Percentiles rank a stretch among this genome's conserved stretches.
These are phyloP conservation scores for Tardiomyces depauwii DNA, from an alignment of 1,139 yeast genomes.

Conservation along the genomic window DNA sequence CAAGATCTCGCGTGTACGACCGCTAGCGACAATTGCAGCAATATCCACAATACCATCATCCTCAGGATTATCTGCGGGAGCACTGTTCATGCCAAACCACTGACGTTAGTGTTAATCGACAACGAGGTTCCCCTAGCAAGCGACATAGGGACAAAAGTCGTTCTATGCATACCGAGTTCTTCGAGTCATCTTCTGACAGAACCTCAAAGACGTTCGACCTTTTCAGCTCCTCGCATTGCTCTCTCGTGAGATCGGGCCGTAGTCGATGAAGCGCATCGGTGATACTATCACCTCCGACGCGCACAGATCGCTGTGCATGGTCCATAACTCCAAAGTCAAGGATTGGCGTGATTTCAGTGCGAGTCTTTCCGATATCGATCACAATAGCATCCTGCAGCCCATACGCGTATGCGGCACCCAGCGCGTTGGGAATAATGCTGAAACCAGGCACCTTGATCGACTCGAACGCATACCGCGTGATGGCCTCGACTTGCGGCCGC, in stretches of 20 bases:
- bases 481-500: constrained; percentile 49
- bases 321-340: constrained; percentile 54
- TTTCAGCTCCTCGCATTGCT: constrained; percentile 66
- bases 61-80: constrained; percentile 26
- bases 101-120: constrained; percentile 13
- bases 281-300: constrained; percentile 53
- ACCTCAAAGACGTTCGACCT: constrained; percentile 69
- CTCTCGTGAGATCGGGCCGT: constrained; percentile 46
- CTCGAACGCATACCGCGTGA: constrained; percentile 72
- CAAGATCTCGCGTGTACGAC: constrained; percentile 53
- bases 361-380: constrained; percentile 68
- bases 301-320: constrained; percentile 40
- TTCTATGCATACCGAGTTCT: neutral
- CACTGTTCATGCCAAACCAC: constrained; percentile 46
- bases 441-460: constrained; percentile 62
- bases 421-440: constrained; percentile 53
- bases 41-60: constrained; percentile 77
- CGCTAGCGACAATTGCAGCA: constrained; percentile 79
- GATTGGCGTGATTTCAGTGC: constrained; percentile 70
- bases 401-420: constrained; percentile 68
- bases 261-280: constrained; percentile 39
- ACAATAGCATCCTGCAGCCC: constrained; percentile 53
- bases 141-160: too few species aligned
- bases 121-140: constrained; percentile 3
- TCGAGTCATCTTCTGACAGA: constrained; percentile 44